Base-by-base conservation (phyloP, 345 rosid species). In the Combretum micranthum region DNA sequence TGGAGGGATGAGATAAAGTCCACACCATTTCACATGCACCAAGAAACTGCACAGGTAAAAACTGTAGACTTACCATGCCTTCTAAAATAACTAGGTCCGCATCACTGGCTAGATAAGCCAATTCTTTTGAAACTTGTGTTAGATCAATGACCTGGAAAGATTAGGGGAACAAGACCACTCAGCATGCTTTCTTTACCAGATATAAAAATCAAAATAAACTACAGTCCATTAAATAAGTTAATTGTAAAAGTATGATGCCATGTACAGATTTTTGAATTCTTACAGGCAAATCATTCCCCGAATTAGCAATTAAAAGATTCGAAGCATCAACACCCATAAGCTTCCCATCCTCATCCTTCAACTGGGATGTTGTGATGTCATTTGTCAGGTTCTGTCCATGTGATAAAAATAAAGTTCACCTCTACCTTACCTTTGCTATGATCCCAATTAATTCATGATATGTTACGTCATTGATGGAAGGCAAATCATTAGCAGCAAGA, bases 201-300 rank as follows among this genome's bases (percentile, higher is more conserved):
- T 15, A 22, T 39, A n/a, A 56, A 12, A 47, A 51, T 21, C 51
- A 42, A 10, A 23, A 47, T 59, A 12, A 44, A 32, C 7, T 32
- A 32, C 7, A 32, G 39, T 32, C 39, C 39, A 32, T 32, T 9
- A 32, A 32, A 32, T 32, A 5, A 56, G 45, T 10, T 22, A 44
- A 21, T 6, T 0, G 8, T 20, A 18, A 50, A 19, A 13, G 44
- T 32, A 15, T 44, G 1, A 50, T 13, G 44, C 12, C 20, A 44
- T 51, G 23, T 14, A 12, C 10, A 52, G 42, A 15, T 56, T 44
- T 58, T 45, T 14, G 50, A 37, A 58, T 58, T 64, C 90, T 80
- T 87, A 94, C 99, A 44, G 99, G 97, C 61, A 94, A 78, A 79
- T 94, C 97, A 55, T 85, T 94, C 50, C 97, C 97, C 63, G 99